Evolutionary conservation across 345 rosid genomes (phyloP).

Genomic region (Brassica rapa): DNA sequence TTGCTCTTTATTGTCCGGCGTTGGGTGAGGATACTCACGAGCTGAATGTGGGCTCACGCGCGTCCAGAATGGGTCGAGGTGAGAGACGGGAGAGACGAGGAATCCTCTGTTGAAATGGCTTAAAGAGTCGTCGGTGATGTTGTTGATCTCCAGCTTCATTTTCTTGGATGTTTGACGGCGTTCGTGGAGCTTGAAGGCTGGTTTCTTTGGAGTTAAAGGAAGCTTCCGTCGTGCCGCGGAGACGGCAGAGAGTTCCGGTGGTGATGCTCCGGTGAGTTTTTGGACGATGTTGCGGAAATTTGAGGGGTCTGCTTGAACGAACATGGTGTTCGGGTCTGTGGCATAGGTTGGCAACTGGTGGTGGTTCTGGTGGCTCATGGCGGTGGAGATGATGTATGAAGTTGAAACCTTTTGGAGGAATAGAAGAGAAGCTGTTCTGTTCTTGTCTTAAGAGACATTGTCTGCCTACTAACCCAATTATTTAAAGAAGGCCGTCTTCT

Average conservation of each 20-base stretch:
- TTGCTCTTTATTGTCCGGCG: conserved; percentile 44
- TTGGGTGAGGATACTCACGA: conserved; percentile 25
- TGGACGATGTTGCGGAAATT: conserved; percentile 86
- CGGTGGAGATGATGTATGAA: conserved; percentile 7
- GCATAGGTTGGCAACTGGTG: conserved; percentile 42
- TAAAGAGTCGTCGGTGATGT: conserved; percentile 32
- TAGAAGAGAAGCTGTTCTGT: conserved; percentile 19
- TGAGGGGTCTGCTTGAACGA: conserved; percentile 86
- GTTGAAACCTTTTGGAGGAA: conserved; percentile 5
- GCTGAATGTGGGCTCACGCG: conserved; percentile 44
- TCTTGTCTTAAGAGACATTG: conserved; percentile 28
- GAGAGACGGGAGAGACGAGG: conserved; percentile 73
- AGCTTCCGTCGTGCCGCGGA: conserved; percentile 52
- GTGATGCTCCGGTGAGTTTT: conserved; percentile 74
- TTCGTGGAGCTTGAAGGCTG: conserved; percentile 80
- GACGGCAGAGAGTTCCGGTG: conserved; percentile 47
- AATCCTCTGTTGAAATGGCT: conserved; percentile 43
- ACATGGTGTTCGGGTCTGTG: conserved; percentile 71
- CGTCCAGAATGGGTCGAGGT: conserved; percentile 53
- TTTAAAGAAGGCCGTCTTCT: conserved; percentile 30
- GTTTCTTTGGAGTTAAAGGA: conserved; percentile 53
- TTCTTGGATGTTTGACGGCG: conserved; percentile 65
- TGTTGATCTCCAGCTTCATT: conserved; percentile 66
- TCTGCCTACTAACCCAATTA: conserved; percentile 22
- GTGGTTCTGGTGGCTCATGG: conserved; percentile 39